A percentile compares a stretch with the other conserved stretches of the same genome.
Conservation (phyloP, 306 rosid genomes). For the Prunus persica region Prunus_persica_NCBIv2 NC_034009.1:34279501-34280000, state of each 20-base stretch:
- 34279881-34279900: conserved; percentile 75
- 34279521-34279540: conserved; percentile 19
- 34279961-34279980: conserved; percentile 77
- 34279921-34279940: conserved; percentile 81
- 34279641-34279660: conserved; percentile 12
- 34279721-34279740: conserved; percentile 42
- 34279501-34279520: conserved; percentile 15
- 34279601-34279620: conserved; percentile 39
- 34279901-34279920: conserved; percentile 69
- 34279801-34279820: conserved; percentile 69
- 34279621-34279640: conserved; percentile 22
- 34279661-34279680: conserved; percentile 28
- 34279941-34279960: conserved; percentile 57
- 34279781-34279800: conserved; percentile 52
- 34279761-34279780: conserved; percentile 60
- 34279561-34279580: conserved; percentile 17
- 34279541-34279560: conserved; percentile 4
- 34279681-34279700: conserved; percentile 37
- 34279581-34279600: conserved; percentile 28
- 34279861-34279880: conserved; percentile 66
- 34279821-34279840: conserved; percentile 89
- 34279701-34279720: conserved; percentile 49
- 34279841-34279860: conserved; percentile 63
- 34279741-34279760: conserved; percentile 38
- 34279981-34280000: conserved; percentile 81